A percentile compares a stretch with the other conserved stretches of the same genome.
Conservation (phyloP, 2,329 filamentous ascomycete species). For the Chrysoporthe cubensis region DNA sequence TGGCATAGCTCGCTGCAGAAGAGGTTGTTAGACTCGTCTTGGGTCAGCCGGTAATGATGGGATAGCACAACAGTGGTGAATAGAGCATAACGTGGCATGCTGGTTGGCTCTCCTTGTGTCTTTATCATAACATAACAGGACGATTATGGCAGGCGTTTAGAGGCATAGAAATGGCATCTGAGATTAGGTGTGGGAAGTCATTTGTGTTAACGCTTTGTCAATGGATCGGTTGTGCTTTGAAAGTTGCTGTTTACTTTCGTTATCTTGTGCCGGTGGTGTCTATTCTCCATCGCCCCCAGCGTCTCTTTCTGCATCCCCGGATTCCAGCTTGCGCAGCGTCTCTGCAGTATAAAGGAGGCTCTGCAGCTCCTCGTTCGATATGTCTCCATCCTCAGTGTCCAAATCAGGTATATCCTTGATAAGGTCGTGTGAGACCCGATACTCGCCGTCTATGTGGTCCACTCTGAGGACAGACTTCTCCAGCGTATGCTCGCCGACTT, state of each 20-base stretch:
- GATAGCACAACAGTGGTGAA: slow-evolving; percentile 11
- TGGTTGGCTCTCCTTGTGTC: slow-evolving; percentile 21
- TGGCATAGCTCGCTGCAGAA: slow-evolving; percentile 4
- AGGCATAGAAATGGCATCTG: slow-evolving; percentile 29
- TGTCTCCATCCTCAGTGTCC: slow-evolving; percentile 32
- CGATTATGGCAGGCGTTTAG: slow-evolving; percentile 29
- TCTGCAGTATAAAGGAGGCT: slow-evolving; percentile 52
- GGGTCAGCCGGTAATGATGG: slow-evolving; percentile 19
- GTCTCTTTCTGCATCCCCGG: slow-evolving; percentile 33
- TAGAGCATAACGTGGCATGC: slow-evolving; percentile 19
- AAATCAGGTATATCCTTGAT: slow-evolving; percentile 32
- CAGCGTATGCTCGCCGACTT: slow-evolving; percentile 29
- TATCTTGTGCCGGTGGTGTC: not conserved
- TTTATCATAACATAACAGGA: slow-evolving; percentile 23
- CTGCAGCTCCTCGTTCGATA: slow-evolving; percentile 44
- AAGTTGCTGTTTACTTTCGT: slow-evolving; percentile 17
- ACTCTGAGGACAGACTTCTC: slow-evolving; percentile 22
- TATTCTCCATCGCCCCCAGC: slow-evolving; percentile 28
- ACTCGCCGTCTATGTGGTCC: slow-evolving; percentile 28
- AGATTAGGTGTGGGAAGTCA: slow-evolving; percentile 19
- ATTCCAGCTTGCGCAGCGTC: slow-evolving; percentile 51
- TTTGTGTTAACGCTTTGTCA: slow-evolving; percentile 15
- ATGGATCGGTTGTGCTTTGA: slow-evolving; percentile 22
- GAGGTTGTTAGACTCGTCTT: not conserved
- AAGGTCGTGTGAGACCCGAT: slow-evolving; percentile 17